Evolutionary conservation across 1,284 basidiomycete species (phyloP), one percentile per base, ranked within the genome.

Genomic region (Gastroboletus turbinatus): DNA sequence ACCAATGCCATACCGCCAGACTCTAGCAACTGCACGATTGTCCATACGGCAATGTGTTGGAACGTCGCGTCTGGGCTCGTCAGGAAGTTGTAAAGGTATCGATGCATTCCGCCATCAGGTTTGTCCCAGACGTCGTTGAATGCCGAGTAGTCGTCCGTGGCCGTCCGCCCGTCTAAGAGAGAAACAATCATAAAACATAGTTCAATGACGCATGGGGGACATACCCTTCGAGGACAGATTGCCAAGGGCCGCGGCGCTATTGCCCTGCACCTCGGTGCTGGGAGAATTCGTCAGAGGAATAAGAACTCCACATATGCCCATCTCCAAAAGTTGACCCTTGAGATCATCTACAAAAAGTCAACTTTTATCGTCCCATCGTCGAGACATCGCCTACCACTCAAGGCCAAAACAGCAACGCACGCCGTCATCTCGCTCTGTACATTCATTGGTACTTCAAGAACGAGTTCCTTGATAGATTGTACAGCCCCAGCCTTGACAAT

Each of bases 351-450:
- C 0, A 55, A 30, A 54, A 44, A 32, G 59, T 57, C 40, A 60
- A 47, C 57, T 53, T 36, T 30, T 11, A 52, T 56, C 53, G 7
- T 14, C 30, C 21, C 11, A 17, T 54, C 46, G 50, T 50, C 46
- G 19, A 54, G 23, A 39, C 3, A 42, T 43, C 50, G 70, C 84
- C 45, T 68, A 95, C 94, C 94, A 65, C 93, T 96, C 60, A 98
- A 71, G 7, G 95, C 95, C 59, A 98, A 75, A 16, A 98, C 95
- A 19, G 97, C 97, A 23, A 98, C 92, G 67, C 96, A 99, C 7
- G 97, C 97, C 25, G 97, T 99, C 97, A 99, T 99, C 76, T 99
- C 97, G 71, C 94, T 96, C 76, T 99, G 97, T 11, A 99, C 97
- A 61, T 92, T 92, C 76, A 97, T 87, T 1, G 97, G 96, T 0